phyloP scores from a whole-genome alignment of 2,329 filamentous ascomycete genomes.

The Trichoderma semiorbis region DNA sequence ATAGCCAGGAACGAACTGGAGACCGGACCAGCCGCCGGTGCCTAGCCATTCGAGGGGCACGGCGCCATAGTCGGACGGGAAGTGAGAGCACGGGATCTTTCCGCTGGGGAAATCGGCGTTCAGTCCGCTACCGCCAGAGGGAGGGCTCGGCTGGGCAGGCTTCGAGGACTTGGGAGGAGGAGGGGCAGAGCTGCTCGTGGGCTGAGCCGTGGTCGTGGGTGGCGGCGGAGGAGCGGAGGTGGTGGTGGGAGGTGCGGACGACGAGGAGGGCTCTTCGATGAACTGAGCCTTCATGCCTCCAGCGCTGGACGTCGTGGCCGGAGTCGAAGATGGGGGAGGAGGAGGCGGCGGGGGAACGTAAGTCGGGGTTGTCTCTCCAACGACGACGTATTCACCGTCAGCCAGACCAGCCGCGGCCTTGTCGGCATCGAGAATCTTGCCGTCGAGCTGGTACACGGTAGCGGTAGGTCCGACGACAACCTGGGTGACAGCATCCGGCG shows the following conservation, averaged over 20 bases:
- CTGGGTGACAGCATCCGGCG: slow-evolving; percentile 45
- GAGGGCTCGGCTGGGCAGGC: background rate
- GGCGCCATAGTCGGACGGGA: slow-evolving; percentile 80
- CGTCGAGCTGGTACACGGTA: slow-evolving; percentile 69
- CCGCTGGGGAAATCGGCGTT: slow-evolving; percentile 72
- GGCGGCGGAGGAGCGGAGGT: slow-evolving; percentile 21
- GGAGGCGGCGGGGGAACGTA: slow-evolving; percentile 44
- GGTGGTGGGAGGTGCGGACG: slow-evolving; percentile 28
- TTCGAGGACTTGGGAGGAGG: slow-evolving; percentile 15
- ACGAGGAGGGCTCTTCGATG: slow-evolving; percentile 36
- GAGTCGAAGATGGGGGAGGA: slow-evolving; percentile 29
- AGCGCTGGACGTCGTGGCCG: slow-evolving; percentile 27
- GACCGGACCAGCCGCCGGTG: slow-evolving; percentile 72
- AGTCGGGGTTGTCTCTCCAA: slow-evolving; percentile 56
- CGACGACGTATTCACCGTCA: slow-evolving; percentile 65
- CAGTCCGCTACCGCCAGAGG: slow-evolving; percentile 47
- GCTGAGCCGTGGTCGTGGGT: slow-evolving; percentile 18
- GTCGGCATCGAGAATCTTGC: slow-evolving; percentile 54
- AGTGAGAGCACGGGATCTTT: slow-evolving; percentile 63
- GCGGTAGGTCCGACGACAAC: slow-evolving; percentile 60
- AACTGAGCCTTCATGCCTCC: slow-evolving; percentile 44
- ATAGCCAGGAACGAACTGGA: slow-evolving; percentile 62
- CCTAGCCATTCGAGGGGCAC: slow-evolving; percentile 65
- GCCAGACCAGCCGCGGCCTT: slow-evolving; percentile 70
- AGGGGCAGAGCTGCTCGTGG: slow-evolving; percentile 28